Base-by-base conservation (phyloP, 2,329 filamentous ascomycete genomes). In the Nannizziopsis arthrosporioides region DNA sequence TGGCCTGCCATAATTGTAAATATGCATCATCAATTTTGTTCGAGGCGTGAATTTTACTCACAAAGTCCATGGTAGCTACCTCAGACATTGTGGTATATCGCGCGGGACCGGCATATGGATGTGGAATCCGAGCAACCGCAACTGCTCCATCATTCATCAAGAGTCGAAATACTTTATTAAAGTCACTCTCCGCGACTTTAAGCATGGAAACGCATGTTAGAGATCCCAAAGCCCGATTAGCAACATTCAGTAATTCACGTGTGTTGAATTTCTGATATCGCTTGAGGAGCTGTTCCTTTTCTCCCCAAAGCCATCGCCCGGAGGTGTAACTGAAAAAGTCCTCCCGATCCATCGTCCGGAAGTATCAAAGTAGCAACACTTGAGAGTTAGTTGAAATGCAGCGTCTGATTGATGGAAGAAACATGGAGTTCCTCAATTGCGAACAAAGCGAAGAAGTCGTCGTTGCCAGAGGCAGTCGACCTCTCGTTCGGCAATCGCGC, bases 251-350 rank as follows among this genome's bases (percentile, higher is more conserved):
- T 14, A 67, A 58, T 44, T 56, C 57, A 30, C 53, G n/a, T 2
- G 67, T 56, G 55, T 66, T 60, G 50, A 66, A 66, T 6, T 37
- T 27, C 18, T 47, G 43, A 44, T 58, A 61, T 34, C 63, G 57
- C 22, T 58, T 54, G 49, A 52, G 54, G 14, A 61, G 54, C 43
- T 60, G 56, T 10, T 42, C 34, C 14, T 59, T 49, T 50, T 67
- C 63, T 42, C 64, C 50, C 58, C 59, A 58, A 42, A 62, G 47
- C 58, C 59, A 63, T 32, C 61, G 50, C 10, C 59, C 59, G 43
- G 52, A 53, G 11, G 58, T 59, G 42, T 60, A 63, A 54, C 43
- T 49, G 46, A 57, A 58, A 40, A 58, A 54, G n/a, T n/a, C n/a
- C n/a, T n/a, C n/a, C n/a, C n/a, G n/a, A n/a, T n/a, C n/a, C n/a